These are phyloP conservation scores for Myxozyma mucilagina DNA, from an alignment of 805 yeast genomes.

Conservation along the genomic window DNA sequence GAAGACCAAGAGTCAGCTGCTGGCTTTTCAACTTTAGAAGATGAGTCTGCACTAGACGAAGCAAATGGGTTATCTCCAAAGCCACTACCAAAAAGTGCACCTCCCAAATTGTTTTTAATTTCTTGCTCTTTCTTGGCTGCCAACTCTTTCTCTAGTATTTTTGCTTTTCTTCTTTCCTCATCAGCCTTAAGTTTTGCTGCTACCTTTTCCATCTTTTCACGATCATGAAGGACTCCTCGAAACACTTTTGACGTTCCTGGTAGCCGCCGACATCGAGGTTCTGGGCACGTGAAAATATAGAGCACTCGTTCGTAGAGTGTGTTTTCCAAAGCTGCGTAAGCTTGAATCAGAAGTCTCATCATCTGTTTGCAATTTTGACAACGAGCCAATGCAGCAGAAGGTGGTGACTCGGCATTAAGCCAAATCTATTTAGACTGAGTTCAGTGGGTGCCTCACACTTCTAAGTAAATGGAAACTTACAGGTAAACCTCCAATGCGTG, in stretches of 20 bases:
- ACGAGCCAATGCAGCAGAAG: constrained; percentile 50
- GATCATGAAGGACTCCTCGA: constrained; percentile 71
- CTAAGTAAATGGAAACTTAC: constrained; percentile 29
- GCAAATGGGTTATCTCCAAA: constrained; percentile 35
- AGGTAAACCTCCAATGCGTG: constrained; percentile 80
- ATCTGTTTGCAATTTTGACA: constrained; percentile 67
- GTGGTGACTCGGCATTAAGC: constrained; percentile 62
- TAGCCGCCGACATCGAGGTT: constrained; percentile 63
- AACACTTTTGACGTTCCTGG: constrained; percentile 73
- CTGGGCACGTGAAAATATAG: constrained; percentile 75
- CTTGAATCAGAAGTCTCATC: constrained; percentile 73
- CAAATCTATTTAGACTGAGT: constrained; percentile 45
- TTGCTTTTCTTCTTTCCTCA: constrained; percentile 46
- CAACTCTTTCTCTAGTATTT: constrained; percentile 47
- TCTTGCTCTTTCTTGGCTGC: constrained; percentile 39
- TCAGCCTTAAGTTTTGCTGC: constrained; percentile 37
- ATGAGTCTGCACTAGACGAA: not conserved
- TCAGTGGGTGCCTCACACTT: not conserved
- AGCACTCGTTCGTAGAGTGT: constrained; percentile 75
- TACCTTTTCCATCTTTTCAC: constrained; percentile 42
- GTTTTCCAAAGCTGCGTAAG: constrained; percentile 74
- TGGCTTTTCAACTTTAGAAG: too few relatives aligned
- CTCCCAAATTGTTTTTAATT: not conserved
- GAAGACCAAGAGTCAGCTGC: not conserved
- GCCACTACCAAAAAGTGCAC: constrained; percentile 46